Percentiles rank a stretch among this genome's conserved stretches.
phyloP scores from a whole-genome alignment of 2,329 filamentous ascomycete species.

The Periglandula ipomoeae region DNA sequence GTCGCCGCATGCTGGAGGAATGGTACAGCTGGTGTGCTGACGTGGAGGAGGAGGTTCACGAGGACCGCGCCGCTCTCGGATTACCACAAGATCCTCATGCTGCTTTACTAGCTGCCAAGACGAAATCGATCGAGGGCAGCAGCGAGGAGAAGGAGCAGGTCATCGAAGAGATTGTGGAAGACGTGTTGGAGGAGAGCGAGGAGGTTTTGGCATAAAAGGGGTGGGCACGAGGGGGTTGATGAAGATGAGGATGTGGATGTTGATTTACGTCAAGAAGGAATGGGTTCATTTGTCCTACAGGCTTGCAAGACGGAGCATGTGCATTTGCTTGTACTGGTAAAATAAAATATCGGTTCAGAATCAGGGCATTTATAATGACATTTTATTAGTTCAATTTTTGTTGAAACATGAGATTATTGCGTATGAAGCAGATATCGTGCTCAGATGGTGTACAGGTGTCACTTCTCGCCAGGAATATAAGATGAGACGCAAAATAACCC shows the following conservation, averaged over 20 bases:
- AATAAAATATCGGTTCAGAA: conserved; percentile 10
- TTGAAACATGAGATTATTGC: too few species aligned
- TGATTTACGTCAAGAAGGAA: background rate
- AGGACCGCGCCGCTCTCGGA: conserved; percentile 61
- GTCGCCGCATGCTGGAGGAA: conserved; percentile 74
- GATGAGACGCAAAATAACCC: too few species aligned
- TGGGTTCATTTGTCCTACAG: conserved; percentile 13
- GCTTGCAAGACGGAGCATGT: conserved; percentile 19
- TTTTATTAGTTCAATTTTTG: background rate
- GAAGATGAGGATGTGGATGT: background rate
- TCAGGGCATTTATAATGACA: conserved; percentile 6
- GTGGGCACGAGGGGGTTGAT: background rate
- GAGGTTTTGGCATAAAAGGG: conserved; percentile 46
- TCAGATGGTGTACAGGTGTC: too few species aligned
- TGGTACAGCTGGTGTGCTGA: conserved; percentile 78
- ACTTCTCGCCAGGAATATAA: too few species aligned
- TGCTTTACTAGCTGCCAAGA: conserved; percentile 49
- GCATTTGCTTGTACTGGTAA: conserved; percentile 24
- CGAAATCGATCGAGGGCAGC: conserved; percentile 37
- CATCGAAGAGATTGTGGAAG: conserved; percentile 82
- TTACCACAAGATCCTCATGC: conserved; percentile 58
- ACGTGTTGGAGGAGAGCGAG: conserved; percentile 78
- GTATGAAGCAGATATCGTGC: too few species aligned
- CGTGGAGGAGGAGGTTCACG: conserved; percentile 60
- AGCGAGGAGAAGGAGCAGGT: conserved; percentile 63